phyloP scores from a whole-genome alignment of 78 protist species.

The Dictyostelium brefeldianum region DNA sequence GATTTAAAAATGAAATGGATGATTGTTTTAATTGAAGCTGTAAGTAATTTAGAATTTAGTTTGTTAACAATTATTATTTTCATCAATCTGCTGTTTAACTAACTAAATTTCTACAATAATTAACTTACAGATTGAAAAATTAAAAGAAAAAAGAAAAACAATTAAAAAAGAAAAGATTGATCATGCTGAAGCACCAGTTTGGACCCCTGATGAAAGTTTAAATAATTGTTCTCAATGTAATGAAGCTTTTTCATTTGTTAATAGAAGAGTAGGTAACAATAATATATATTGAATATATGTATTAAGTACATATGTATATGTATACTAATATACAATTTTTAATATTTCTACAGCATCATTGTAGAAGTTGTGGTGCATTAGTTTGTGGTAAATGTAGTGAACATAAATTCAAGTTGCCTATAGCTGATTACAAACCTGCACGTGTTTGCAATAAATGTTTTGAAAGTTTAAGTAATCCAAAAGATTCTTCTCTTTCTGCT shows the following conservation, averaged over 20 bases:
- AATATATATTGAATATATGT: too few species aligned
- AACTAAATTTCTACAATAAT: too few species aligned
- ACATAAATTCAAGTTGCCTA: slow-evolving; percentile 27
- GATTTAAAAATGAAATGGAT: slow-evolving; percentile 71
- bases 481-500: background rate
- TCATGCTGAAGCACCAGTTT: slow-evolving; percentile 66
- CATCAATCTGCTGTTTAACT: background rate
- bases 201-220: slow-evolving; percentile 74
- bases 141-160: slow-evolving; percentile 50
- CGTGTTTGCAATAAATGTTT: slow-evolving; percentile 60
- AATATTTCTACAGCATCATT: slow-evolving; percentile 49
- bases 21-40: slow-evolving; percentile 45
- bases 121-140: slow-evolving; percentile 29
- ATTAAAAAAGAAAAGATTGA: slow-evolving; percentile 26
- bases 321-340: too few species aligned
- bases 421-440: slow-evolving; percentile 47
- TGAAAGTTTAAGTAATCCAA: slow-evolving; percentile 4
- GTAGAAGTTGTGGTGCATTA: slow-evolving; percentile 75
- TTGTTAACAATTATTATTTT: background rate
- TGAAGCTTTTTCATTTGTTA: slow-evolving; percentile 38
- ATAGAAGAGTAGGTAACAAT: slow-evolving; percentile 77
- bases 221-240: slow-evolving; percentile 33
- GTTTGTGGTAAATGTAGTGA: slow-evolving; percentile 72
- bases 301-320: too few species aligned
- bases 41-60: background rate